phyloP scores from a whole-genome alignment of 495 filamentous ascomycete genomes.

The Gamarada debralockiae region DNA sequence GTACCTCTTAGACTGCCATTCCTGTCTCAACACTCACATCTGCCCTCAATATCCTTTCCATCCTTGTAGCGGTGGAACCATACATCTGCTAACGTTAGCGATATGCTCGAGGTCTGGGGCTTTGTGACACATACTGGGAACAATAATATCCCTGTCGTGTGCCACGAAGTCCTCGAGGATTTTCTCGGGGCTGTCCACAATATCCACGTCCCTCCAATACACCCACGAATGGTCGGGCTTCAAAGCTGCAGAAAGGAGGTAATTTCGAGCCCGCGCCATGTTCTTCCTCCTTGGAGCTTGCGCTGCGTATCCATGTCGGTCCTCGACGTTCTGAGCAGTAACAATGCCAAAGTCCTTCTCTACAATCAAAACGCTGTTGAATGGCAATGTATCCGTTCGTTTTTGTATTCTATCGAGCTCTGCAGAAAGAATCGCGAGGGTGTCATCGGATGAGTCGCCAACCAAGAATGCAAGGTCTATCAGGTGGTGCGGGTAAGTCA shows the following conservation, averaged over 20 bases:
- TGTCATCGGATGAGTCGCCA: constrained; percentile 86
- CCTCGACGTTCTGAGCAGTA: constrained; percentile 67
- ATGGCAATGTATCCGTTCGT: constrained; percentile 69
- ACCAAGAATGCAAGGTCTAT: constrained; percentile 96
- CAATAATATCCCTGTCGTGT: constrained; percentile 87
- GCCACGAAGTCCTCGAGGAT: constrained; percentile 95
- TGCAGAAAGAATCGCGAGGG: constrained; percentile 68
- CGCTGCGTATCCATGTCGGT: constrained; percentile 80
- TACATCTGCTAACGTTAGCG: constrained; percentile 59
- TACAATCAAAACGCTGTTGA: constrained; percentile 77
- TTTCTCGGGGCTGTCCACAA: constrained; percentile 78
- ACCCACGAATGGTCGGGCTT: constrained; percentile 97
- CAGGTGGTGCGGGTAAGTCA: constrained; percentile 91
- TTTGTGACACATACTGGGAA: constrained; percentile 70
- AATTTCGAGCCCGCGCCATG: constrained; percentile 88
- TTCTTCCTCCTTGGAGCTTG: constrained; percentile 89
- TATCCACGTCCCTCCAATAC: constrained; percentile 98
- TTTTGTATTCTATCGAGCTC: constrained; percentile 90
- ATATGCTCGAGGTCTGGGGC: neutral
- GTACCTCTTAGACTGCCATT: neutral
- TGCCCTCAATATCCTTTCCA: constrained; percentile 83
- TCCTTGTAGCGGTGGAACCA: constrained; percentile 96
- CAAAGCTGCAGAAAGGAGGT: constrained; percentile 77
- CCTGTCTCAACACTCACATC: constrained; percentile 59
- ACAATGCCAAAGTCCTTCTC: constrained; percentile 85